Evolutionary conservation across 2,329 filamentous ascomycete genomes (phyloP), one percentile per base, ranked within the genome.

Genomic region (Tolypocladium inflatum): DNA sequence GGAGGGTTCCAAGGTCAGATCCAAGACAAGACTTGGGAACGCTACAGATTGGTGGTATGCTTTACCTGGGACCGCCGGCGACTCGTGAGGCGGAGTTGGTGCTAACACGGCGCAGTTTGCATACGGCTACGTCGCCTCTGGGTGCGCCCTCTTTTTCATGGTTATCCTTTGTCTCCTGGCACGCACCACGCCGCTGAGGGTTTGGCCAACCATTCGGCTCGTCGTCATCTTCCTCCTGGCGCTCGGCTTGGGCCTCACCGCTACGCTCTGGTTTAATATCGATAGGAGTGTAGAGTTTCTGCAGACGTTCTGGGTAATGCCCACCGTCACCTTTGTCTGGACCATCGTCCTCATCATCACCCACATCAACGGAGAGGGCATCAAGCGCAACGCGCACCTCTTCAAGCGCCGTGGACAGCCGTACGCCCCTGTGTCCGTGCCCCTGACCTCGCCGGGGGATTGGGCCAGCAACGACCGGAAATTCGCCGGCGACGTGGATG

Each of bases 261-360:
- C 64, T 33, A 30, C 65, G 8, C 57, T 74, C 19, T 68, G 62
- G 50, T 67, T 63, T 42, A 61, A 62, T 33, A 26, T 35, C 3
- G 57, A 63, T 7, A 21, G 54, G 11, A 51, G 60, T 15, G n/a
- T n/a, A 30, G 55, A 56, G 4, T 74, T 66, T 54, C 62, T 71
- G 37, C 39, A 41, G 10, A 68, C 64, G 10, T 57, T 66, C 10
- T 73, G 70, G 72, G 65, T 71, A 19, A 55, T 73, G 17, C 70
- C 71, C 9, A 66, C 65, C 4, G 68, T 74, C 37, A 68, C 66
- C 10, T 58, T 73, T 33, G 63, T 77, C 38, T 73, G 68, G 68
- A 59, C 70, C 23, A 4, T 63, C 33, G 64, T 72, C 39, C 64
- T 73, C n/a, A 19, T 68, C 35, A 55, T 73, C 38, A 73, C 71